phyloP scores from a whole-genome alignment of 1,284 basidiomycete species.

The Tilletiaria anomala region DNA sequence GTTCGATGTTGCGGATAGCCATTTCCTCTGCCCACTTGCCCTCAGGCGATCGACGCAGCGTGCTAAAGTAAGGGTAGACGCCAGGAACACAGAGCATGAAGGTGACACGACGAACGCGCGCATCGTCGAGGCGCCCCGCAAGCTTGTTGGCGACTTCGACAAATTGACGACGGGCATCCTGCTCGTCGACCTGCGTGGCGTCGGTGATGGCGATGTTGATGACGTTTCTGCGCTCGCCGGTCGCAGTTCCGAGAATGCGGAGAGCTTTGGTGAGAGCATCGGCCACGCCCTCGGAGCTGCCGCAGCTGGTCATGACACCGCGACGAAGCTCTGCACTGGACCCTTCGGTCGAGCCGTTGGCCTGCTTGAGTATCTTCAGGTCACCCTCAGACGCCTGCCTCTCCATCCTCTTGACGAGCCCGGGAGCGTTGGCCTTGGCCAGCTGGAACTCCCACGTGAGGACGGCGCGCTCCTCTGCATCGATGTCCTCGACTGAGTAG shows the following conservation, averaged over 20 bases:
- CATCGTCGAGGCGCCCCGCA: constrained; percentile 51
- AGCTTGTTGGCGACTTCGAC: constrained; percentile 60
- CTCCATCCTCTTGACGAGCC: constrained; percentile 45
- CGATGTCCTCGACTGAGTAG: constrained; percentile 59
- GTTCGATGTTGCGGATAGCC: constrained; percentile 95
- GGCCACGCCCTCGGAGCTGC: constrained; percentile 19
- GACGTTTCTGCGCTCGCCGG: constrained; percentile 44
- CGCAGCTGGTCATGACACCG: constrained; percentile 37
- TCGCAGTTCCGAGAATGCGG: constrained; percentile 9
- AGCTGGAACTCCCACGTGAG: constrained; percentile 44
- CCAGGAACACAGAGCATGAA: constrained; percentile 80
- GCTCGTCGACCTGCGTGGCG: constrained; percentile 61
- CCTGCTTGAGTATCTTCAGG: constrained; percentile 21
- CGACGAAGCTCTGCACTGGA: constrained; percentile 19
- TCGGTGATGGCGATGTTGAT: constrained; percentile 57
- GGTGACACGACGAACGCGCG: constrained; percentile 80
- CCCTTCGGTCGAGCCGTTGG: constrained; percentile 8
- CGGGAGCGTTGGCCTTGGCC: constrained; percentile 38
- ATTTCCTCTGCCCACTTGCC: constrained; percentile 79
- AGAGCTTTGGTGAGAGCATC: constrained; percentile 25
- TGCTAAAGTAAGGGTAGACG: constrained; percentile 88
- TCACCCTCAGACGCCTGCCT: constrained; percentile 35
- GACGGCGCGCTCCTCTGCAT: constrained; percentile 45
- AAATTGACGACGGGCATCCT: constrained; percentile 62
- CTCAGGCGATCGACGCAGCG: constrained; percentile 52